These are phyloP conservation scores for Ogataea methylovora DNA, from an alignment of 805 yeast genomes.

Conservation along the genomic window DNA sequence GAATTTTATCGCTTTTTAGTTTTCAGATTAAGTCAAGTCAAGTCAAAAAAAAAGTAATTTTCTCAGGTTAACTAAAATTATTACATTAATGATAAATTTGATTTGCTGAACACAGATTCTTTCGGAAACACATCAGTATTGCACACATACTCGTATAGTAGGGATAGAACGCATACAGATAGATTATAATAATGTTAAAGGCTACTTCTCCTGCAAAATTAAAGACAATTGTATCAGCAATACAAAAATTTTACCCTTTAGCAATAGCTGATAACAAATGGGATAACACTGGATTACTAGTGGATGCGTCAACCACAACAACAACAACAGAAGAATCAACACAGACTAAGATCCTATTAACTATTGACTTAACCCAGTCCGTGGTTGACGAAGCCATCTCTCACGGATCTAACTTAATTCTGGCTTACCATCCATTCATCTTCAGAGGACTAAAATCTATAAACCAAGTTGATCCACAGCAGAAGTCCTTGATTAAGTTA, in stretches of 20 bases:
- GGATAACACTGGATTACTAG: constrained; percentile 93
- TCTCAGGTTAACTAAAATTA: no score
- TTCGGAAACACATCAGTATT: no score
- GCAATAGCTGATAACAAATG: constrained; percentile 73
- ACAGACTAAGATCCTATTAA: constrained; percentile 42
- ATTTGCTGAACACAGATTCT: no score
- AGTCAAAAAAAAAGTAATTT: no score
- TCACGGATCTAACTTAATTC: constrained; percentile 43
- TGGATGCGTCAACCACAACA: constrained; percentile 47
- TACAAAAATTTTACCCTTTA: constrained; percentile 75
- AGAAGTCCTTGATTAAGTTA: constrained; percentile 61
- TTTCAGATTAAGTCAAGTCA: no score
- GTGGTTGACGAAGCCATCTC: constrained; percentile 83
- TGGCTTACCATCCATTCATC: constrained; percentile 94
- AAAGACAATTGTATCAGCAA: constrained; percentile 37
- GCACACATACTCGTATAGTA: no score
- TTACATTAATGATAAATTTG: no score
- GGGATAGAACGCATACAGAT: no score
- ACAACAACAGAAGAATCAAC: constrained; percentile 5
- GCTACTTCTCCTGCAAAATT: constrained; percentile 20
- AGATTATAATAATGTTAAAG: no score
- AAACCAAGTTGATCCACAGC: constrained; percentile 65
- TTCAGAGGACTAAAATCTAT: constrained; percentile 81
- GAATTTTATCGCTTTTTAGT: no score
- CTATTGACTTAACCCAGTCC: constrained; percentile 76